phyloP scores from a whole-genome alignment of 2,329 filamentous ascomycete species.

The Gnomoniopsis smithogilvyi region DNA sequence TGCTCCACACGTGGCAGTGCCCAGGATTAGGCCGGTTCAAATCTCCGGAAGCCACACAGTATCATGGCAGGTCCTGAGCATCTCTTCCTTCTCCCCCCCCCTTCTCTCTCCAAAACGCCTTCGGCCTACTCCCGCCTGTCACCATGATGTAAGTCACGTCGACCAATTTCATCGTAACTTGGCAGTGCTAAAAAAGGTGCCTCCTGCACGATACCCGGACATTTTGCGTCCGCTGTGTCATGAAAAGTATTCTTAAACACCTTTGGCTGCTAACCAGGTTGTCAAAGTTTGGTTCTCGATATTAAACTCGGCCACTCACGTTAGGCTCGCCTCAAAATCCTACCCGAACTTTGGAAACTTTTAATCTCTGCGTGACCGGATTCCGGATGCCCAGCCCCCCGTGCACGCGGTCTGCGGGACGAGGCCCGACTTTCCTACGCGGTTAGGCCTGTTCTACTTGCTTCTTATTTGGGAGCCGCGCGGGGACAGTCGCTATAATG shows the following conservation, averaged over 20 bases:
- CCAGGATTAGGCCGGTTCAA: background rate
- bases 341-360: background rate
- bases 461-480: background rate
- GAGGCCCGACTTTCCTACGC: slow-evolving; percentile 4
- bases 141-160: background rate
- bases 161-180: background rate
- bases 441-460: background rate
- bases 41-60: background rate
- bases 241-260: background rate
- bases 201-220: background rate
- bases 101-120: too few species aligned
- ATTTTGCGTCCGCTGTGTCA: background rate
- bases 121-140: background rate
- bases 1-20: slow-evolving; percentile 10
- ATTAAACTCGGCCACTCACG: slow-evolving; percentile 11
- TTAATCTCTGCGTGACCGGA: slow-evolving; percentile 1
- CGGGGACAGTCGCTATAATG: too few species aligned
- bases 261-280: background rate
- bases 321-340: slow-evolving; percentile 10
- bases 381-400: background rate
- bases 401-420: background rate
- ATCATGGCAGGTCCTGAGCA: too few species aligned
- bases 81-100: too few species aligned
- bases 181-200: background rate
- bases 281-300: slow-evolving; percentile 11